Evolutionary conservation across 2,329 filamentous ascomycete species (phyloP).

Genomic region (Thelonectria rubi): DNA sequence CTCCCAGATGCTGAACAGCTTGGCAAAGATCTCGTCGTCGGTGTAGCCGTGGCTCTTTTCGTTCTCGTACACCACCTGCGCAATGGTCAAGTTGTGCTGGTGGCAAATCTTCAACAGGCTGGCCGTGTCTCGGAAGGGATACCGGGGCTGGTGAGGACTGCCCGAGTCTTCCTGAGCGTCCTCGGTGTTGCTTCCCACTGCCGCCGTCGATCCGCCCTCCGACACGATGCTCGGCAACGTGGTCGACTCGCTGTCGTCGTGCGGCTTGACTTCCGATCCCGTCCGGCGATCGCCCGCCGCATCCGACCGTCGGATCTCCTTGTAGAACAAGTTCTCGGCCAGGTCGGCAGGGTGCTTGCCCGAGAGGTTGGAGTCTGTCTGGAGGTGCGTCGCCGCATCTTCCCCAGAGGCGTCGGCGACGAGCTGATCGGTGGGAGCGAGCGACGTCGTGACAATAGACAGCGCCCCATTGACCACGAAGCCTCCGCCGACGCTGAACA

Average conservation of each 20-base stretch:
- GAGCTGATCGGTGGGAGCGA: conserved; percentile 19
- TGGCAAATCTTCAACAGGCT: conserved; percentile 58
- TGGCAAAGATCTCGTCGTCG: conserved; percentile 58
- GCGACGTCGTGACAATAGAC: conserved; percentile 50
- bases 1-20: conserved; percentile 59
- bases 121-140: conserved; percentile 57
- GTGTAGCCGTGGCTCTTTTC: conserved; percentile 61
- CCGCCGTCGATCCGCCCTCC: conserved; percentile 19
- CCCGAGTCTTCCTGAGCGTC: conserved; percentile 19
- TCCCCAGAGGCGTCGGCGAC: background rate
- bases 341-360: conserved; percentile 56
- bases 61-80: conserved; percentile 61
- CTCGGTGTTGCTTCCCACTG: conserved; percentile 30
- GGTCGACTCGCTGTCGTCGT: conserved; percentile 36
- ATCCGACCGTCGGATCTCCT: conserved; percentile 57
- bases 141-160: conserved; percentile 50
- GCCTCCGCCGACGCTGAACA: conserved; percentile 62
- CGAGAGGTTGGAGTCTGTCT: conserved; percentile 33
- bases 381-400: conserved; percentile 7
- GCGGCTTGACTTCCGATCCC: conserved; percentile 53
- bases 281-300: conserved; percentile 56
- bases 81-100: conserved; percentile 61
- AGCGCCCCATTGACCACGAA: conserved; percentile 62
- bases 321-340: conserved; percentile 62
- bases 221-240: conserved; percentile 20